Percentiles rank a stretch among this genome's conserved stretches.
These are phyloP conservation scores for Malassezia psittaci DNA, from an alignment of 1,284 basidiomycete genomes.

Conservation along the genomic window DNA sequence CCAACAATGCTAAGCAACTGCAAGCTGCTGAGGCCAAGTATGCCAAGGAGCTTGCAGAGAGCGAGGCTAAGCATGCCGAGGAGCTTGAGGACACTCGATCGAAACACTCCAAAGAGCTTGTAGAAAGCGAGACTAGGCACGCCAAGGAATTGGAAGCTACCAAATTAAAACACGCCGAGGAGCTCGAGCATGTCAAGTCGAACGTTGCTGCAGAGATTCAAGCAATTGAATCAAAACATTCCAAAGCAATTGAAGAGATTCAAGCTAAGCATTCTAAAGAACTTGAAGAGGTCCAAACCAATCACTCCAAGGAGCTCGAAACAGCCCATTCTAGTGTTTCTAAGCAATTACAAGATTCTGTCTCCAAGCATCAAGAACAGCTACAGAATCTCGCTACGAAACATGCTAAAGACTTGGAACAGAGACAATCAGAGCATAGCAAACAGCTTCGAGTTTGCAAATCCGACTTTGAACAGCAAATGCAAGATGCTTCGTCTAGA, in stretches of 20 bases:
- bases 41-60: neutral
- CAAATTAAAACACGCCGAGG: too few relatives aligned
- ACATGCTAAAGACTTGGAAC: constrained; percentile 8
- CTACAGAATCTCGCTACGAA: constrained; percentile 14
- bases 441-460: neutral
- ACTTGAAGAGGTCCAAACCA: neutral
- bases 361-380: neutral
- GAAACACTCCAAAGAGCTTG: neutral
- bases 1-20: neutral
- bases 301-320: too few relatives aligned
- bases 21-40: neutral
- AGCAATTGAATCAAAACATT: neutral
- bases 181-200: too few relatives aligned
- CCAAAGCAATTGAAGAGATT: neutral
- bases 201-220: neutral
- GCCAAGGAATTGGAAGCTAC: neutral
- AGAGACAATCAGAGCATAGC: neutral
- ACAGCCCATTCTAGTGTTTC: too few relatives aligned
- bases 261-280: neutral
- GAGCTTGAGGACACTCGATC: neutral
- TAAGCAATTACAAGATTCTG: neutral
- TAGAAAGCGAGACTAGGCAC: neutral
- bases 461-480: neutral
- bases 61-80: neutral
- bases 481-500: too few relatives aligned